phyloP scores from a whole-genome alignment of 257 asterid species.

The Solanum piurae region DNA sequence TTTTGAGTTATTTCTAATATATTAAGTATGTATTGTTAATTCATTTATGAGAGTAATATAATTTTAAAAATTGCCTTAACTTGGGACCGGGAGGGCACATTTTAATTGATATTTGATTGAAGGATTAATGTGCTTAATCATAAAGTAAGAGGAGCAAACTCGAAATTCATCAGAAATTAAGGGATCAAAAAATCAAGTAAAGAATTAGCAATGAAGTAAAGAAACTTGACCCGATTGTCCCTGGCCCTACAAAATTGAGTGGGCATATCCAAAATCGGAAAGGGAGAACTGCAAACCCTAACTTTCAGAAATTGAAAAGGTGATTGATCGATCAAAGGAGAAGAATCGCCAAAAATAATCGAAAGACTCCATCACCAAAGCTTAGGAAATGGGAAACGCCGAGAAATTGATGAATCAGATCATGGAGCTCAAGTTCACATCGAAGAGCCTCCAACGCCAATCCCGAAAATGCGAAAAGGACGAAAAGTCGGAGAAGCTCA shows the following conservation, averaged over 20 bases:
- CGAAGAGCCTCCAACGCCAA: conserved; percentile 79
- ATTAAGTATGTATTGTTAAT: background rate
- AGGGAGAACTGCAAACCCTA: background rate
- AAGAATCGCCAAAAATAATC: background rate
- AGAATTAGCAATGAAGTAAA: background rate
- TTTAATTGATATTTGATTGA: background rate
- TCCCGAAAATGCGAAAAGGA: conserved; percentile 92
- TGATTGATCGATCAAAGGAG: background rate
- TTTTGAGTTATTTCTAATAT: background rate
- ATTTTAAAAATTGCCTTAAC: background rate
- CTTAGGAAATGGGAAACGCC: conserved; percentile 57
- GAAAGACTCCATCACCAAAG: background rate
- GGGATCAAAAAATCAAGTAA: background rate
- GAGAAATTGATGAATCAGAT: conserved; percentile 89
- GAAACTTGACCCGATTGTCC: background rate
- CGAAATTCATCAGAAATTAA: background rate
- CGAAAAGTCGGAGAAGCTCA: conserved; percentile 82
- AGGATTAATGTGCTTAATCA: background rate
- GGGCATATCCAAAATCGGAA: background rate
- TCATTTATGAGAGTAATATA: background rate
- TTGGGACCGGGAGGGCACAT: too few species aligned
- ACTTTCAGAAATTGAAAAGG: background rate
- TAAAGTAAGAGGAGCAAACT: background rate
- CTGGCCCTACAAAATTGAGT: background rate
- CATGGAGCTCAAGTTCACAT: conserved; percentile 89